Conservation (phyloP, 257 asterid species). For the Craterostigma plantagineum region DNA sequence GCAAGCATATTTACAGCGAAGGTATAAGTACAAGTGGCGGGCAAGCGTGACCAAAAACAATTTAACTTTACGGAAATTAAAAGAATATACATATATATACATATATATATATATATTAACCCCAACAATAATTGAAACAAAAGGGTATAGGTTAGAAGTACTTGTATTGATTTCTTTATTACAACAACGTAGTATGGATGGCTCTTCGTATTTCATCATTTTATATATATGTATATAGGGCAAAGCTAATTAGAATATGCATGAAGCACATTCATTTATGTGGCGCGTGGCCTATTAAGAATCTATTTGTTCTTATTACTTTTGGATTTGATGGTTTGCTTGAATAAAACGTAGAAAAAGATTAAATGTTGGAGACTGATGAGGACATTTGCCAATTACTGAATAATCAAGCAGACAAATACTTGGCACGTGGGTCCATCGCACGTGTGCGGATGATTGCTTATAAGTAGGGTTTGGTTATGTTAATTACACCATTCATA, state of each 20-base stretch:
- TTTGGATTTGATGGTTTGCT: background rate
- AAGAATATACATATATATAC: too few relatives aligned
- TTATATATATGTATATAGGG: too few relatives aligned
- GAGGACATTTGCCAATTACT: constrained; percentile 20
- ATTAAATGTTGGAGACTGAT: constrained; percentile 43
- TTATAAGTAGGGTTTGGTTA: background rate
- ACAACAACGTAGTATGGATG: too few relatives aligned
- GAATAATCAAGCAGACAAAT: constrained; percentile 51
- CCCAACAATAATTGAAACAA: too few relatives aligned
- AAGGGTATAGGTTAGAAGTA: background rate
- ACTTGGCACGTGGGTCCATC: constrained; percentile 52
- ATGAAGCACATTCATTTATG: background rate
- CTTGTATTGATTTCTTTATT: background rate
- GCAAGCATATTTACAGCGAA: constrained; percentile 11
- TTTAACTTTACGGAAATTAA: constrained; percentile 16
- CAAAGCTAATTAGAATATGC: background rate
- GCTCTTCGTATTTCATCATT: too few relatives aligned
- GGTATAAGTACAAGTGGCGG: constrained; percentile 18
- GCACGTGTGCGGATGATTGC: constrained; percentile 57
- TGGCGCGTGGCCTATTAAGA: background rate
- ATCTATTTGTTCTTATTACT: background rate
- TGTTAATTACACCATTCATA: background rate
- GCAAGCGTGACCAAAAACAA: constrained; percentile 26
- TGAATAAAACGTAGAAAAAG: constrained; percentile 11
- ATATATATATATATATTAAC: too few relatives aligned